A percentile compares a stretch with the other conserved stretches of the same genome.
These are phyloP conservation scores for Solanum corneliomulleri DNA, from an alignment of 257 asterid species.

Conservation along the genomic window DNA sequence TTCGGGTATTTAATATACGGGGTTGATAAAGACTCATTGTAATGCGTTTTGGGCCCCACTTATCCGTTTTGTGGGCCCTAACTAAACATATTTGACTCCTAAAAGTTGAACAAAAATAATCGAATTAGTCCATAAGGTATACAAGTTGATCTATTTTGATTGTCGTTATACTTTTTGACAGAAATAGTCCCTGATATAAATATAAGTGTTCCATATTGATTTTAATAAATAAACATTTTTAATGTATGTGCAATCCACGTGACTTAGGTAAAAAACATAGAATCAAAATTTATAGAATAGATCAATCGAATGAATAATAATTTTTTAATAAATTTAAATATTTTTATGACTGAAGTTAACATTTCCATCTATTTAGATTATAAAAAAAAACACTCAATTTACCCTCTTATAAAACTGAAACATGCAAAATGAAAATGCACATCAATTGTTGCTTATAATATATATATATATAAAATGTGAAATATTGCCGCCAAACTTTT, in stretches of 20 bases:
- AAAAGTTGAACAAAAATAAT: neutral
- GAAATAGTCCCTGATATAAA: neutral
- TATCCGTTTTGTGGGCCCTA: neutral
- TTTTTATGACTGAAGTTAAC: accelerated
- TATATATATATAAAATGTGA: too few species aligned
- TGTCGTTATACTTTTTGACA: neutral
- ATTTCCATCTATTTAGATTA: too few species aligned
- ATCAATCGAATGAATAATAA: too few species aligned
- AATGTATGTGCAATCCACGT: neutral
- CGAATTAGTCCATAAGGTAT: neutral
- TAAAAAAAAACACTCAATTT: too few species aligned
- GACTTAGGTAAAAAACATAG: neutral
- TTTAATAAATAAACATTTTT: neutral
- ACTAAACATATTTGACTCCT: neutral
- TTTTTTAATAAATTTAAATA: too few species aligned
- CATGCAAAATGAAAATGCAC: too few species aligned
- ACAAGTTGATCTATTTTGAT: neutral
- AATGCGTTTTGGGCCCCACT: neutral
- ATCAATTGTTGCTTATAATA: too few species aligned
- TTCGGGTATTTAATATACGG: neutral
- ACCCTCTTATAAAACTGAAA: too few species aligned
- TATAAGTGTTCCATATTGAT: neutral
- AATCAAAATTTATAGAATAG: too few species aligned
- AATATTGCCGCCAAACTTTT: neutral
- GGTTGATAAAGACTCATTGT: neutral